Evolutionary conservation across 371 early-diverging fungal genomes (phyloP), one percentile per base, ranked within the genome.

Genomic region (Apophysomyces elegans): DNA sequence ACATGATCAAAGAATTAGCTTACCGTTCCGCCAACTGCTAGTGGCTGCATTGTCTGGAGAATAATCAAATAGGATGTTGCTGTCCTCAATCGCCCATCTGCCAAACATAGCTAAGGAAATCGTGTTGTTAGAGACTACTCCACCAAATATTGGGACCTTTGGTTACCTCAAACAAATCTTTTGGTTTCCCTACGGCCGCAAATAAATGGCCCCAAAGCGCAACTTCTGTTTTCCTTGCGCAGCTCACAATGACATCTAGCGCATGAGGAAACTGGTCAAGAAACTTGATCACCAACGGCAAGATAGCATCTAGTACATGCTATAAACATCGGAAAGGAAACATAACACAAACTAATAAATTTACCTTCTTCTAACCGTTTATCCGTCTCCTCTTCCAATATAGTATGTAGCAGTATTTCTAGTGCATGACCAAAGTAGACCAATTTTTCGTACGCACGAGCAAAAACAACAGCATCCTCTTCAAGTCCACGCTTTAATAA

Each of bases 171-270:
- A 95, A 96, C 45, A 95, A 72, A 50, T 79, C 88, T 62, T 88
- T 85, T 0, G 95, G 93, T 56, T 90, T 85, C 0, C 94, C 95
- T 0, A 91, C 93, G 32, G 88, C 86, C 5, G 86, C 76, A 68
- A 96, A 96, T 59, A 95, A 81, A 70, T 92, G 89, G 38, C 84
- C 86, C 96, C 96, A 96, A n/a, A 93, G 75, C 4, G 94, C 86
- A 2, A 93, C 90, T 74, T 96, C 96, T 2, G 92, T 91, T 72
- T 96, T 96, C 44, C 96, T 78, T 18, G 95, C 94, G 72, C 95
- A 95, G 39, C 90, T 88, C 14, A 92, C 95, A 76, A 96, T 89
- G 21, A 93, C 89, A 57, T 96, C 95, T 50, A 92, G 73, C 39
- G 86, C 87, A 56, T 85, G 83, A 5, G 90, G 88, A 64, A 93